Conservation (phyloP, 495 filamentous ascomycete genomes). For the Clohesyomyces aquaticus region DNA sequence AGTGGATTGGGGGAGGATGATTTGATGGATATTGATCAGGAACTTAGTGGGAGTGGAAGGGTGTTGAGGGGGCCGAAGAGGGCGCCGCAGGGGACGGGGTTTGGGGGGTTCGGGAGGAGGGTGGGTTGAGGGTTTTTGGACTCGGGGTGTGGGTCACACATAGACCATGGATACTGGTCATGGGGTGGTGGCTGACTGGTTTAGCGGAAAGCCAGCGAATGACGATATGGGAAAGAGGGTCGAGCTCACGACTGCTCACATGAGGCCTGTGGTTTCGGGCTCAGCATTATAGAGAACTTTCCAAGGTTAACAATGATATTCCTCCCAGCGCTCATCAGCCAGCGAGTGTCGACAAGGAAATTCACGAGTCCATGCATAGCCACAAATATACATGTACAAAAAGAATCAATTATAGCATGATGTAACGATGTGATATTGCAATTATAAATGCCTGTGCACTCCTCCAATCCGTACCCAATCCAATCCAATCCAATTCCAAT, state of each 20-base stretch:
- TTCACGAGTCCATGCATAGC: too few relatives aligned
- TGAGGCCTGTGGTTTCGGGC: too few relatives aligned
- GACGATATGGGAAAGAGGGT: too few relatives aligned
- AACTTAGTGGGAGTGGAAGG: constrained; percentile 48
- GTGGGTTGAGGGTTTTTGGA: constrained; percentile 29
- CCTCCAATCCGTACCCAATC: too few relatives aligned
- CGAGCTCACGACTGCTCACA: too few relatives aligned
- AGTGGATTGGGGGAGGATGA: constrained; percentile 53
- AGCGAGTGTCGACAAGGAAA: too few relatives aligned
- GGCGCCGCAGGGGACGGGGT: constrained; percentile 12
- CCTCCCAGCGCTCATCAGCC: too few relatives aligned
- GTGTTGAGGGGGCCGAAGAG: constrained; percentile 42
- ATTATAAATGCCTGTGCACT: background rate
- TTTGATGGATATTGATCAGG: constrained; percentile 63
- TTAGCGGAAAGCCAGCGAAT: too few relatives aligned
- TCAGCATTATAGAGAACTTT: too few relatives aligned
- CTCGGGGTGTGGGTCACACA: background rate
- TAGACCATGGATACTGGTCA: background rate
- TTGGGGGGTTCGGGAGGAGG: constrained; percentile 39
- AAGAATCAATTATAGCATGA: background rate
- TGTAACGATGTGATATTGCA: background rate
- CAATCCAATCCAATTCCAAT: too few relatives aligned
- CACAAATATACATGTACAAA: background rate
- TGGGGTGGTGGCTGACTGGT: too few relatives aligned
- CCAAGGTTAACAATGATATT: too few relatives aligned